phyloP scores from a whole-genome alignment of 2,329 filamentous ascomycete species.

The Coniosporium tulheliwenetii region DNA sequence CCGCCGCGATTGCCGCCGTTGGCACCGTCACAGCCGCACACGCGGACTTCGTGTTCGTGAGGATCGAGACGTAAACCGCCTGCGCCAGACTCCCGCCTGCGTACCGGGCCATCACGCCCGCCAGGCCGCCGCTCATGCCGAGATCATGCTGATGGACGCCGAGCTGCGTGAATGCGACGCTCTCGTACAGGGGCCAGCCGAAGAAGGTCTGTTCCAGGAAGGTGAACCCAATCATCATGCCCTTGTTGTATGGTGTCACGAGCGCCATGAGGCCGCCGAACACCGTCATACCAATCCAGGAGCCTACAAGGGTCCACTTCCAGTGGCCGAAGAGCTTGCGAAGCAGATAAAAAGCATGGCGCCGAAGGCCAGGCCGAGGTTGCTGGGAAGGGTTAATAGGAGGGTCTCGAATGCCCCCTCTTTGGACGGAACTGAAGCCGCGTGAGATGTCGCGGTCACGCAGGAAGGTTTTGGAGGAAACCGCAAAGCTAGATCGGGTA shows the following conservation, averaged over 20 bases:
- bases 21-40: constrained; percentile 18
- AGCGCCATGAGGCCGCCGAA: constrained; percentile 31
- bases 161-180: constrained; percentile 33
- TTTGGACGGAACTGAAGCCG: too few relatives aligned
- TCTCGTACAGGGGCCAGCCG: constrained; percentile 31
- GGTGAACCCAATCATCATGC: constrained; percentile 30
- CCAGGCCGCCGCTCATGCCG: constrained; percentile 27
- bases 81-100: constrained; percentile 26
- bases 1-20: constrained; percentile 18
- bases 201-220: constrained; percentile 30
- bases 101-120: constrained; percentile 26
- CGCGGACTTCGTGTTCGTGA: constrained; percentile 20
- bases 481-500: too few relatives aligned
- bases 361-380: constrained; percentile 28
- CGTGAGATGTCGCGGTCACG: too few relatives aligned
- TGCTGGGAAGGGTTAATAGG: constrained; percentile 27
- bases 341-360: constrained; percentile 25
- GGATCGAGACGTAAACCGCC: constrained; percentile 26
- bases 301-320: constrained; percentile 30
- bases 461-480: too few relatives aligned
- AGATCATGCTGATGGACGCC: constrained; percentile 34
- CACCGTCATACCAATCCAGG: constrained; percentile 30
- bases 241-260: constrained; percentile 26
- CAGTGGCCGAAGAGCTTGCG: constrained; percentile 28
- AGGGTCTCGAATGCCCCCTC: constrained; percentile 1